phyloP scores from a whole-genome alignment of 805 yeast genomes.

The Starmerella scarabaei region DNA sequence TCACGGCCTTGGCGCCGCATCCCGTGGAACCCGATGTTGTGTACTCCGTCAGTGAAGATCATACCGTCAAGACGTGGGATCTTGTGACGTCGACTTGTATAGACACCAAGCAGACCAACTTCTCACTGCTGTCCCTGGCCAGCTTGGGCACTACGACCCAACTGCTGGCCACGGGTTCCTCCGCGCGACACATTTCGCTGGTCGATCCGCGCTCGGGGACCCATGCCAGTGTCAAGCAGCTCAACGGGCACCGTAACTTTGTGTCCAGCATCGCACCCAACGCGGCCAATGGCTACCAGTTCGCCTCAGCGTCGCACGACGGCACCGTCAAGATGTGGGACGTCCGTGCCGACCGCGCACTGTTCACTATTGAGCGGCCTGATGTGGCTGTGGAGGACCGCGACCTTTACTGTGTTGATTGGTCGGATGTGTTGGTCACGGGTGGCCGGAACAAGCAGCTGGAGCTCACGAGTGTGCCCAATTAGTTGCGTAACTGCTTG shows the following conservation, averaged over 20 bases:
- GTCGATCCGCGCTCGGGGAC: constrained; percentile 77
- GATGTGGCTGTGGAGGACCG: constrained; percentile 31
- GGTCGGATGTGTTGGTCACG: constrained; percentile 77
- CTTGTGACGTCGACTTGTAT: constrained; percentile 72
- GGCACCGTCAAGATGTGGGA: constrained; percentile 96
- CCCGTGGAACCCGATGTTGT: constrained; percentile 62
- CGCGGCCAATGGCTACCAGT: constrained; percentile 68
- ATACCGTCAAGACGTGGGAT: constrained; percentile 93
- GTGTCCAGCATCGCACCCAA: constrained; percentile 65
- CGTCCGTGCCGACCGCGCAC: constrained; percentile 66
- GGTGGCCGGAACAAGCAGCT: constrained; percentile 92
- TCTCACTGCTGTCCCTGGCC: constrained; percentile 63
- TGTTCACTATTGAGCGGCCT: constrained; percentile 74
- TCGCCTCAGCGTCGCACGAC: constrained; percentile 89
- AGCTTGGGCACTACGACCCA: constrained; percentile 50
- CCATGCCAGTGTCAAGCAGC: constrained; percentile 49
- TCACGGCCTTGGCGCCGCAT: constrained; percentile 72
- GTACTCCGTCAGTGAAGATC: constrained; percentile 92
- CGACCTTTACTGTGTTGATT: constrained; percentile 75
- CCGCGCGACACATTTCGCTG: constrained; percentile 91
- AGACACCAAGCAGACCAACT: constrained; percentile 78
- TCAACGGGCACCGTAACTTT: constrained; percentile 82
- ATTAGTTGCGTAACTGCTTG: too few relatives aligned
- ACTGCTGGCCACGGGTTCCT: constrained; percentile 81
- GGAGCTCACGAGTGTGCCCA: constrained; percentile 52